Evolutionary conservation across 768 basidiomycete genomes (phyloP), one percentile per base, ranked within the genome.

Genomic region (Hypholoma sublateritium): DNA sequence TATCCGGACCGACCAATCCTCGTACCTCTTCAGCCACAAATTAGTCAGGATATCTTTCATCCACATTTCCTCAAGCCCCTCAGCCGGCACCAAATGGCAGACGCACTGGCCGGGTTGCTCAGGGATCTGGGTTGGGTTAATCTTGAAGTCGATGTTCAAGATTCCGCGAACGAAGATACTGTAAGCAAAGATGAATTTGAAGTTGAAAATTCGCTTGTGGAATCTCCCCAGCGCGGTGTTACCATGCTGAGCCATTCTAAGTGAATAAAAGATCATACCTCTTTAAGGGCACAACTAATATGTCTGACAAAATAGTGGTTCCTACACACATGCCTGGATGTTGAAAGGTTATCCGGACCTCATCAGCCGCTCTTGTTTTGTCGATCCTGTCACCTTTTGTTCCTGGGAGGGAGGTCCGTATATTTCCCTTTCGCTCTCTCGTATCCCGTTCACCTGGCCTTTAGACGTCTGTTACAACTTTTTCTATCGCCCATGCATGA

Each of bases 401-500:
- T 85, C 89, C 5, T 98, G 94, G 94, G 95, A 97, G 81, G 94
- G 93, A 58, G 89, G 90, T 89, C n/a, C 25, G 46, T 56, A n/a
- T 5, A 19, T 13, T 24, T 14, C 12, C 24, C 22, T 32, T 37
- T 48, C 28, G 9, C 44, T 25, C 17, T 34, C 21, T 36, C n/a
- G 24, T 36, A 5, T 8, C n/a, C 19, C 21, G 12, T 25, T 46
- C 24, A 47, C n/a, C 34, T 24, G n/a, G 54, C 53, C 44, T 24
- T 19, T 63, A 89, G 93, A 94, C 70, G 85, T 95, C 24, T 95
- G 94, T 69, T 91, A 89, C 74, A 94, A 93, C 67, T 96, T 96
- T 72, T 76, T 95, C 51, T 96, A 95, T 69, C 79, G 84, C 6
- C 78, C 76, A 25, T 86, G 87, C 49, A 76, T 71, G 46, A 88